Evolutionary conservation across 75 land plant species (phyloP).

Genomic region (Pinus taeda): DNA sequence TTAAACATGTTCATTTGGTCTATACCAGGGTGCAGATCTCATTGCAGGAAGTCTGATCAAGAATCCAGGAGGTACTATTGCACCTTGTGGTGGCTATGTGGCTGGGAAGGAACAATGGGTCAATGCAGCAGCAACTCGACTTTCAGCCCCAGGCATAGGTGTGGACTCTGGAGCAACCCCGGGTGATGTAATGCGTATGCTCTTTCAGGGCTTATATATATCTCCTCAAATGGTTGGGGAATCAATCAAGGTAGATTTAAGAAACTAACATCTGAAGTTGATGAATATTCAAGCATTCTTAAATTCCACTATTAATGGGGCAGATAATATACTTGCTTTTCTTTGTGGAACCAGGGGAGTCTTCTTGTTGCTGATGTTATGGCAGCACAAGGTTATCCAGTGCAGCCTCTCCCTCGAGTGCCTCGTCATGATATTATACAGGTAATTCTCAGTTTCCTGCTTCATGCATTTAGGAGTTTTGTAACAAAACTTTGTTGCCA

Average conservation of each 20-base stretch:
- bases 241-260: conserved; percentile 70
- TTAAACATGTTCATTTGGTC: conserved; percentile 5
- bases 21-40: conserved; percentile 84
- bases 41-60: conserved; percentile 98
- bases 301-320: not conserved
- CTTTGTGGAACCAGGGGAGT: conserved; percentile 51
- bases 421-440: conserved; percentile 88
- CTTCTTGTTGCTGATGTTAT: conserved; percentile 89
- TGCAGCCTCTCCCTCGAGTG: conserved; percentile 67
- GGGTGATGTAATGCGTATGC: conserved; percentile 78
- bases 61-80: conserved; percentile 97
- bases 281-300: not conserved
- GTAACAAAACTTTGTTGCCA: not conserved
- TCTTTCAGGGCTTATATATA: conserved; percentile 90
- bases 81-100: conserved; percentile 97
- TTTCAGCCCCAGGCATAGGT: conserved; percentile 93
- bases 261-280: not conserved
- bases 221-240: conserved; percentile 98
- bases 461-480: not conserved
- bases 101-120: conserved; percentile 83
- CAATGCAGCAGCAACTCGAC: conserved; percentile 84
- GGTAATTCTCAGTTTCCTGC: conserved; percentile 22
- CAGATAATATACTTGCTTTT: not conserved
- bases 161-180: conserved; percentile 85
- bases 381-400: conserved; percentile 74